phyloP scores from a whole-genome alignment of 495 filamentous ascomycete genomes.

The Talaromyces ruber region DNA sequence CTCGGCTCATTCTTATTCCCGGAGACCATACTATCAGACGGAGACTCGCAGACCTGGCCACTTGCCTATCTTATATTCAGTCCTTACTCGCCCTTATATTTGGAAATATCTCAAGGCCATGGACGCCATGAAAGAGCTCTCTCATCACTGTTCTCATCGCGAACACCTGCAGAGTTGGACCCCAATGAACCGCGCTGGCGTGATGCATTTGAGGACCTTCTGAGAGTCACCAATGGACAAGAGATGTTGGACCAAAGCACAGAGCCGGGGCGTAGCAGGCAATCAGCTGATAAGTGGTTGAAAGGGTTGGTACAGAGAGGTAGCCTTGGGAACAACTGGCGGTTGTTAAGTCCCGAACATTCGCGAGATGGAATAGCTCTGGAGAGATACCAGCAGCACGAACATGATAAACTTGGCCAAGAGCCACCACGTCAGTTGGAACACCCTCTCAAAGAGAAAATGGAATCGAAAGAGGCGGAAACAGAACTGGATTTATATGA shows the following conservation, averaged over 20 bases:
- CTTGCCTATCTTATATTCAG: conserved; percentile 33
- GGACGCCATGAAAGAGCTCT: conserved; percentile 23
- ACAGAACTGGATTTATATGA: conserved; percentile 40
- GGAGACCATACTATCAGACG: conserved; percentile 19
- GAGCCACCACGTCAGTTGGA: background rate
- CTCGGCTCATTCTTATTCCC: conserved; percentile 22
- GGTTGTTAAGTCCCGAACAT: conserved; percentile 6
- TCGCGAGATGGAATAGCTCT: conserved; percentile 21
- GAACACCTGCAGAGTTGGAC: conserved; percentile 21
- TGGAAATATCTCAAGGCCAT: conserved; percentile 29
- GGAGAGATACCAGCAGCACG: conserved; percentile 9
- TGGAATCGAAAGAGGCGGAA: conserved; percentile 8
- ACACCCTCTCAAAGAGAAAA: conserved; percentile 1
- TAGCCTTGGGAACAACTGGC: conserved; percentile 30
- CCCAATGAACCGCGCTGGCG: conserved; percentile 37
- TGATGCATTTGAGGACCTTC: conserved; percentile 48
- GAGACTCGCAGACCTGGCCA: conserved; percentile 25
- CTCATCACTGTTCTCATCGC: conserved; percentile 29
- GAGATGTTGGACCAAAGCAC: conserved; percentile 29
- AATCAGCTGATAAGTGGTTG: conserved; percentile 29
- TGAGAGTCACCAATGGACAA: conserved; percentile 40
- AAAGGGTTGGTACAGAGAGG: conserved; percentile 28
- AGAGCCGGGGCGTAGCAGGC: conserved; percentile 12
- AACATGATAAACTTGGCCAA: conserved; percentile 4
- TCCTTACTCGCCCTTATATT: conserved; percentile 43